Conservation (phyloP, 2,329 filamentous ascomycete genomes). For the Trichoderma sp. region DNA sequence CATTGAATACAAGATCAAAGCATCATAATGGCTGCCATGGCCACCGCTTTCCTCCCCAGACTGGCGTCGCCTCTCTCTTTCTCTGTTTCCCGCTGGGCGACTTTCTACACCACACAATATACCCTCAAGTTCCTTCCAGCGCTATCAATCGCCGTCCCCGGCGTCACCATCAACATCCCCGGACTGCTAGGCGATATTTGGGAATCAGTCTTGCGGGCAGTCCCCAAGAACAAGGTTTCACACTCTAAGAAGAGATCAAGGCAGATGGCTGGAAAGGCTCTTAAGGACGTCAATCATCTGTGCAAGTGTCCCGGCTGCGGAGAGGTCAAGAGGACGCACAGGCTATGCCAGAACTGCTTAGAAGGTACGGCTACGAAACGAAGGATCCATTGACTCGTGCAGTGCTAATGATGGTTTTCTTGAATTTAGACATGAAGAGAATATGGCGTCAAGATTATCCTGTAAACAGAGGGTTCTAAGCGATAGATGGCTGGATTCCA, state of each 20-base stretch:
- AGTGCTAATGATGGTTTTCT: neutral
- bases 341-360: slow-evolving; percentile 84
- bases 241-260: slow-evolving; percentile 92
- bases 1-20: neutral
- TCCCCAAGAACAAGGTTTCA: slow-evolving; percentile 98
- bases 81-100: slow-evolving; percentile 43
- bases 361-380: slow-evolving; percentile 57
- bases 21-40: slow-evolving; percentile 45
- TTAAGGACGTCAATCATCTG: slow-evolving; percentile 84
- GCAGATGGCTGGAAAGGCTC: slow-evolving; percentile 90
- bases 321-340: slow-evolving; percentile 80
- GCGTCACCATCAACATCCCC: slow-evolving; percentile 54
- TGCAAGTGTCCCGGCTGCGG: slow-evolving; percentile 91
- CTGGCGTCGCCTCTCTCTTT: slow-evolving; percentile 44
- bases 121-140: slow-evolving; percentile 51
- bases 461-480: slow-evolving; percentile 34
- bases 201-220: slow-evolving; percentile 87
- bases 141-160: slow-evolving; percentile 58
- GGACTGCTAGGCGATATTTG: slow-evolving; percentile 78
- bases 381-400: neutral
- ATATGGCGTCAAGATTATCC: slow-evolving; percentile 44
- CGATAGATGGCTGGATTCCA: slow-evolving; percentile 19
- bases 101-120: slow-evolving; percentile 46
- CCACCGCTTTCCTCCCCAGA: slow-evolving; percentile 54
- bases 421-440: slow-evolving; percentile 43